phyloP scores from a whole-genome alignment of 2,329 filamentous ascomycete species.

The Epichloe gansuensis region DNA sequence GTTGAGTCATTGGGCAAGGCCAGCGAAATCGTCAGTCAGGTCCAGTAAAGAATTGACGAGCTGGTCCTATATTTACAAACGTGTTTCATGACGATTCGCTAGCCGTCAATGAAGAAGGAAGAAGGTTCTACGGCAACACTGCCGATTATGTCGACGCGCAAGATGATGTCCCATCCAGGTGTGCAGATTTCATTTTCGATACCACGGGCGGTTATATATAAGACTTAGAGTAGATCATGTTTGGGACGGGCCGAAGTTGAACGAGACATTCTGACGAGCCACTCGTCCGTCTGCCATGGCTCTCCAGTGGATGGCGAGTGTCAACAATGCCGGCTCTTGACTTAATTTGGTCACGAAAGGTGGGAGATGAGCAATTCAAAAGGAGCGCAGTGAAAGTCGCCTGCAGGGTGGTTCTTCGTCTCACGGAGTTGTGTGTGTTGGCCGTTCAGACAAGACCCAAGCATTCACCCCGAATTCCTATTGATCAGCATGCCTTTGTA shows the following conservation, averaged over 20 bases:
- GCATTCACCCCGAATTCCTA: background rate
- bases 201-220: slow-evolving; percentile 20
- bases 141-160: background rate
- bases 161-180: background rate
- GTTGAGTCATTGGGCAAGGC: slow-evolving; percentile 84
- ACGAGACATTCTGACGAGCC: background rate
- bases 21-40: slow-evolving; percentile 87
- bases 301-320: background rate
- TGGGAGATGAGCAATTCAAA: background rate
- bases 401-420: background rate
- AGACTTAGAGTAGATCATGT: slow-evolving; percentile 24
- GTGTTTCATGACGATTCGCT: background rate
- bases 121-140: background rate
- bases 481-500: background rate
- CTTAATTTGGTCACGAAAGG: background rate
- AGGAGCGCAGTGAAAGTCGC: background rate
- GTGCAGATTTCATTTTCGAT: slow-evolving; percentile 21
- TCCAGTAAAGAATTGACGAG: slow-evolving; percentile 34
- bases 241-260: slow-evolving; percentile 10
- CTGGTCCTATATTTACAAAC: background rate
- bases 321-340: background rate
- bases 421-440: background rate
- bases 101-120: background rate
- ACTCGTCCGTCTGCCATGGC: background rate
- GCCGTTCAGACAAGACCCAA: background rate